Evolutionary conservation across 75 land plant genomes (phyloP), one percentile per base, ranked within the genome.

Genomic region (Pinus albicaulis): DNA sequence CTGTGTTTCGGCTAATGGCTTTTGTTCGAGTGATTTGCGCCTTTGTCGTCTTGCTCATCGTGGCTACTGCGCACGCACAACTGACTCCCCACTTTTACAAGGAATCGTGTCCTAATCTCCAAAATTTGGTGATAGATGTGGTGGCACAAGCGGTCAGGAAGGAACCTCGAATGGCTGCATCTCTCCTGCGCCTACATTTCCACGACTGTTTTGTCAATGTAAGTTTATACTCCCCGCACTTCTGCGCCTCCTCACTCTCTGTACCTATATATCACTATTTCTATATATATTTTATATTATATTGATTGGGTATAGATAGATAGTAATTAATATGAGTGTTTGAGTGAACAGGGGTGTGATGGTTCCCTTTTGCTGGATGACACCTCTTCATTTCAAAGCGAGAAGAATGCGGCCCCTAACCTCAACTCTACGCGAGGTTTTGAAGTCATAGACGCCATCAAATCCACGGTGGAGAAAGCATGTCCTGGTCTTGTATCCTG

Each of bases 331-430:
- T 41, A 41, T 4, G 5, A 41, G 5, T 41, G 44, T 41, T 41
- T 41, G 44, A 41, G 44, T 5, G 44, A 41, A 5, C 82, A 81
- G 81, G 84, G 84, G 56, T 82, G 84, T 31, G 84, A 82, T 24
- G 84, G 38, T 1, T 82, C 84, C 5, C 57, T 82, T 26, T 61
- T 82, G 34, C 24, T 82, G 66, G 84, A 82, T 44, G 82, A 59
- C 7, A 61, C 81, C 15, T 8, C 70, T 5, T 34, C 70, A 36
- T 38, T 66, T 15, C 56, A 36, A 14, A 52, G 74, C 12, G 83
- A 81, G 72, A 78, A 73, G 34, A 66, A 71, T 17, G 76, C 82
- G 1, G 59, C 23, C 20, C 83, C 83, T 0, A 82, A 82, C 71
- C 10, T 22, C 16, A 61, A 63, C 12, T 78, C 76, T 5, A 56